phyloP scores from a whole-genome alignment of 352 stramenopile species.

The Phytopythium montanum region DNA sequence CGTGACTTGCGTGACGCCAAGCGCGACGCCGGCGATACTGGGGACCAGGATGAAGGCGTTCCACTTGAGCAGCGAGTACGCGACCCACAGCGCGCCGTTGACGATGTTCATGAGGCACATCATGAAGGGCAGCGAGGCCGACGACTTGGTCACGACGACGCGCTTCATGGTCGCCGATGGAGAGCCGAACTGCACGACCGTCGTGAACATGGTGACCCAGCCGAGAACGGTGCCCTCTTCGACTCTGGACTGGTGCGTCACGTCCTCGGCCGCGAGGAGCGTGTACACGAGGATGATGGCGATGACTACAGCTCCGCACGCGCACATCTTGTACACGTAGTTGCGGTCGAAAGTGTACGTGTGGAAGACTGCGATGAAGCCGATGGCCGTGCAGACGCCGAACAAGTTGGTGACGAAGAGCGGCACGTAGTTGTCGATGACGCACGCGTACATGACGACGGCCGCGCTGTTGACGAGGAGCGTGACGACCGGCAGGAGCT shows the following conservation, averaged over 20 bases:
- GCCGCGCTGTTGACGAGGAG: slow-evolving; percentile 8
- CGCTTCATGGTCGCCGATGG: slow-evolving; percentile 22
- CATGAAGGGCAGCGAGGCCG: slow-evolving; percentile 22
- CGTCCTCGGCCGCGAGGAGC: slow-evolving; percentile 5
- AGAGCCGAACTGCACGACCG: slow-evolving; percentile 22
- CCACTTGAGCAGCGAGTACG: slow-evolving; percentile 20
- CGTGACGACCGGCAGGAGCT: slow-evolving; percentile 8
- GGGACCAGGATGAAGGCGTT: slow-evolving; percentile 24
- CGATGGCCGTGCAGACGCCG: slow-evolving; percentile 5
- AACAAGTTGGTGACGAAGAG: slow-evolving; percentile 12
- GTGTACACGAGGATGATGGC: slow-evolving; percentile 9
- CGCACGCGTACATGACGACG: slow-evolving; percentile 12
- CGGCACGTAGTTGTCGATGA: slow-evolving; percentile 14
- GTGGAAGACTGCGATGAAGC: slow-evolving; percentile 13
- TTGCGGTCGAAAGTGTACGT: slow-evolving; percentile 12
- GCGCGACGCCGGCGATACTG: slow-evolving; percentile 13
- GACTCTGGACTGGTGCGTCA: slow-evolving; percentile 5
- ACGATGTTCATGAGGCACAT: slow-evolving; percentile 27
- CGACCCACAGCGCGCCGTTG: slow-evolving; percentile 29
- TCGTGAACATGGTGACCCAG: slow-evolving; percentile 17
- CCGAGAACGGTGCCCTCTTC: slow-evolving; percentile 16
- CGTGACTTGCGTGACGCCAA: slow-evolving; percentile 18
- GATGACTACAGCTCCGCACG: slow-evolving; percentile 5
- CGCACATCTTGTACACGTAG: slow-evolving; percentile 8
- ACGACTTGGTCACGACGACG: slow-evolving; percentile 20